phyloP scores from a whole-genome alignment of 805 yeast species.

The Zygoascus bituminiphila region DNA sequence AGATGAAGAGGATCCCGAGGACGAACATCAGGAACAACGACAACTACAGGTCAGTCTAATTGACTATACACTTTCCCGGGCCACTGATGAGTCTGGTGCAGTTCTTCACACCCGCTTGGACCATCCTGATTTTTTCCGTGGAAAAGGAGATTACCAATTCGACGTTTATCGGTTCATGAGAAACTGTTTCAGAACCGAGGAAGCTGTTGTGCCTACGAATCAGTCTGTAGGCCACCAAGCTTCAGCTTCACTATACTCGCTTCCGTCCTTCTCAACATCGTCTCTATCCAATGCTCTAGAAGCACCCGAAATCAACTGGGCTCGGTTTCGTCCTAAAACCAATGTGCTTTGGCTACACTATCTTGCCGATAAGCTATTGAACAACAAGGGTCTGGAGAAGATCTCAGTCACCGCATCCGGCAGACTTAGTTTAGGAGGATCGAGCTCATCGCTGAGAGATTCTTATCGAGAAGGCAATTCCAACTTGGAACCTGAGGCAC shows the following conservation, averaged over 20 bases:
- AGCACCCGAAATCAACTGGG: constrained; percentile 34
- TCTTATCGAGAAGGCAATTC: background rate
- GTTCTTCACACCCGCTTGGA: constrained; percentile 48
- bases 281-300: background rate
- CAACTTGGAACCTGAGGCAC: constrained; percentile 11
- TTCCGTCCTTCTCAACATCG: background rate
- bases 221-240: background rate
- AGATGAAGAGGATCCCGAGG: constrained; percentile 12
- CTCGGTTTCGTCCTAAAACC: constrained; percentile 38
- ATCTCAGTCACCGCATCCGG: constrained; percentile 14
- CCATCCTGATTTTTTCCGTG: constrained; percentile 53
- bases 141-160: constrained; percentile 53
- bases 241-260: background rate
- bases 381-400: constrained; percentile 31
- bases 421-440: constrained; percentile 16
- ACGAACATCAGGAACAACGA: constrained; percentile 2
- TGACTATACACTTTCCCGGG: constrained; percentile 51
- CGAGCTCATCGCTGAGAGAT: constrained; percentile 7
- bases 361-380: constrained; percentile 42
- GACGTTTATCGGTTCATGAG: constrained; percentile 56
- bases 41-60: constrained; percentile 40
- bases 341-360: constrained; percentile 62
- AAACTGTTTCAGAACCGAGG: constrained; percentile 15
- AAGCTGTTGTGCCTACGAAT: background rate
- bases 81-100: constrained; percentile 24